These are phyloP conservation scores for Penicillium sp. DNA, from an alignment of 2,329 filamentous ascomycete species.

Conservation along the genomic window DNA sequence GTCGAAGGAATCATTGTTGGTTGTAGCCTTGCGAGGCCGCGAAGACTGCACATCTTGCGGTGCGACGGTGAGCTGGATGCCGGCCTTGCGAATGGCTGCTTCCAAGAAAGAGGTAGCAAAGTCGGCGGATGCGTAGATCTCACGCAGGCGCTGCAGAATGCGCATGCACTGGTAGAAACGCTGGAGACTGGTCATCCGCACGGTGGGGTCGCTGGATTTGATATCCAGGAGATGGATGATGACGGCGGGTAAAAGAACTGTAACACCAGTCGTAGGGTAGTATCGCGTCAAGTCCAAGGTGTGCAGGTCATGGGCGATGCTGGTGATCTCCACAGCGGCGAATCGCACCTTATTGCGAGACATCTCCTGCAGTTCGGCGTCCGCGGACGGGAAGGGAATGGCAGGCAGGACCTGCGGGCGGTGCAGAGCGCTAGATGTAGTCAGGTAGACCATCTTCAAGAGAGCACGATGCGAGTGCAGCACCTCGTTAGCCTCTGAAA, in stretches of 20 bases:
- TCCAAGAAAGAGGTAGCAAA: constrained; percentile 95
- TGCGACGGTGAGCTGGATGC: constrained; percentile 62
- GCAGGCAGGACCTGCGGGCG: constrained; percentile 84
- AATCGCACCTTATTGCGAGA: constrained; percentile 78
- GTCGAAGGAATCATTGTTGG: constrained; percentile 17
- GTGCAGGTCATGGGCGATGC: constrained; percentile 73
- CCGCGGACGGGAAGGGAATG: constrained; percentile 53
- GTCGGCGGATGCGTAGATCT: constrained; percentile 90
- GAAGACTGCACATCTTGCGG: constrained; percentile 28
- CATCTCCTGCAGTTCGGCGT: constrained; percentile 70
- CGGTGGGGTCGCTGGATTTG: constrained; percentile 70
- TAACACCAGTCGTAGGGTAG: constrained; percentile 84
- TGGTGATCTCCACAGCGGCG: constrained; percentile 79
- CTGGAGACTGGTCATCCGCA: constrained; percentile 66
- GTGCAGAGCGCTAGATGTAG: constrained; percentile 84
- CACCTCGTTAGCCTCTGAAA: constrained; percentile 44
- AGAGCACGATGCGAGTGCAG: constrained; percentile 72
- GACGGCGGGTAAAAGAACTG: constrained; percentile 83
- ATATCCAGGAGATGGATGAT: constrained; percentile 92
- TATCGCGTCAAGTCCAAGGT: constrained; percentile 68
- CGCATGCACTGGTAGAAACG: constrained; percentile 91
- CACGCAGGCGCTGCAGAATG: constrained; percentile 79
- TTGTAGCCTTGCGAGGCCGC: constrained; percentile 14
- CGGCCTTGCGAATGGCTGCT: constrained; percentile 80
- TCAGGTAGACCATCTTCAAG: constrained; percentile 89